Evolutionary conservation across 495 filamentous ascomycete species (phyloP).

Genomic region (Hyaloscypha variabilis): DNA sequence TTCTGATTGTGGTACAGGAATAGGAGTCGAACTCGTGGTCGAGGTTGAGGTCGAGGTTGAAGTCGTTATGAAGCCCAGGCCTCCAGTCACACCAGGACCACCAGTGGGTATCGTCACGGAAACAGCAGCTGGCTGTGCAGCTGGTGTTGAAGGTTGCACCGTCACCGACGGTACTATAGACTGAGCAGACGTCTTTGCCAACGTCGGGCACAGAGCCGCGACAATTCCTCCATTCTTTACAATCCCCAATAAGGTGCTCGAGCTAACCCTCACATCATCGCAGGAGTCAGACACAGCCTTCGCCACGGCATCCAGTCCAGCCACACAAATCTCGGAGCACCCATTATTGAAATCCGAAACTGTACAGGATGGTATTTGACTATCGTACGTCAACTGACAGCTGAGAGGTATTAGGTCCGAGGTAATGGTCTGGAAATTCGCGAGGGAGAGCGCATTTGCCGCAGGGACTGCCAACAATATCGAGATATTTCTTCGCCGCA

Average conservation of each 20-base stretch:
- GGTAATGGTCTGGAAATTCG: constrained; percentile 30
- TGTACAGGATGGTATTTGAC: constrained; percentile 25
- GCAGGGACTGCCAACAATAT: constrained; percentile 23
- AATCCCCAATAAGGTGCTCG: constrained; percentile 26
- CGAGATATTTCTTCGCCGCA: constrained; percentile 20
- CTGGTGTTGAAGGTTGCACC: background rate
- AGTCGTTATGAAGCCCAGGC: constrained; percentile 21
- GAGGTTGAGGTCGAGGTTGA: background rate
- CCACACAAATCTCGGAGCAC: constrained; percentile 23
- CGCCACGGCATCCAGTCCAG: constrained; percentile 14
- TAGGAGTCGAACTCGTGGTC: too few species aligned
- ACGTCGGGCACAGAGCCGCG: constrained; percentile 22
- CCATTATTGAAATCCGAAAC: constrained; percentile 29
- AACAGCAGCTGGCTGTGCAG: background rate
- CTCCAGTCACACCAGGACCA: constrained; percentile 23
- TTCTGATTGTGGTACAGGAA: background rate
- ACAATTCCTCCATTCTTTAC: constrained; percentile 29
- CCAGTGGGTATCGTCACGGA: constrained; percentile 24
- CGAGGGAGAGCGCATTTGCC: constrained; percentile 28
- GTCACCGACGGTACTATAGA: background rate
- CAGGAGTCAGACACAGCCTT: constrained; percentile 20
- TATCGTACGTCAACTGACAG: constrained; percentile 28
- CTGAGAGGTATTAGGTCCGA: constrained; percentile 20
- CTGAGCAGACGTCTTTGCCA: constrained; percentile 14
- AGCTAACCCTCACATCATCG: constrained; percentile 12